Conservation (phyloP, 2,329 filamentous ascomycete species). For the Laburnicola sp. region DNA sequence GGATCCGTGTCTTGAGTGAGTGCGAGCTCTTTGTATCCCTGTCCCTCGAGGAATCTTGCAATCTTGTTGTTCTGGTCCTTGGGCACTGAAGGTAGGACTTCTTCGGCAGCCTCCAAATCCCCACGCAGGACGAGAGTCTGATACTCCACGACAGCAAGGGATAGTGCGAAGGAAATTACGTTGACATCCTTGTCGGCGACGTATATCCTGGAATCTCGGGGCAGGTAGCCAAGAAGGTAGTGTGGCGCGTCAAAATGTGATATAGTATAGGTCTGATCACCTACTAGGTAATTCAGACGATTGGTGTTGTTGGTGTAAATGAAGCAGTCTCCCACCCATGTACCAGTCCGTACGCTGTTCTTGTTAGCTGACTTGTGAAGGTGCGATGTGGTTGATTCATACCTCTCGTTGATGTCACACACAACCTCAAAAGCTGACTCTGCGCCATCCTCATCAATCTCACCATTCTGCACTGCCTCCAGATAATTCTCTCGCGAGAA, state of each 20-base stretch:
- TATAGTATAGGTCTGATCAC: slow-evolving; percentile 96
- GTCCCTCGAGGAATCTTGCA: slow-evolving; percentile 93
- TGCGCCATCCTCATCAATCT: slow-evolving; percentile 87
- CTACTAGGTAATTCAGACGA: slow-evolving; percentile 95
- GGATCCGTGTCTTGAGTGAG: too few species aligned
- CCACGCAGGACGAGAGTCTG: slow-evolving; percentile 93
- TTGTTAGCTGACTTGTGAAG: slow-evolving; percentile 15
- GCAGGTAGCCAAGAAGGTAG: slow-evolving; percentile 94
- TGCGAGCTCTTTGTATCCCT: slow-evolving; percentile 94
- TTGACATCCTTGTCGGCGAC: slow-evolving; percentile 93
- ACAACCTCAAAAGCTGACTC: slow-evolving; percentile 96
- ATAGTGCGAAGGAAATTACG: slow-evolving; percentile 87
- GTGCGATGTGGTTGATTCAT: slow-evolving; percentile 36
- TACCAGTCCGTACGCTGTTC: slow-evolving; percentile 79
- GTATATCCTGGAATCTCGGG: slow-evolving; percentile 93
- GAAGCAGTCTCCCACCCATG: slow-evolving; percentile 99
- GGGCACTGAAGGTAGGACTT: slow-evolving; percentile 81
- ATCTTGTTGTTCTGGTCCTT: slow-evolving; percentile 98
- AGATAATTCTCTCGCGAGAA: slow-evolving; percentile 89
- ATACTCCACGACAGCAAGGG: slow-evolving; percentile 91
- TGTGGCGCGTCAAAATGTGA: slow-evolving; percentile 95
- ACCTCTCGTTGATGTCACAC: slow-evolving; percentile 91
- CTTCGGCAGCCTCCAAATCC: slow-evolving; percentile 87
- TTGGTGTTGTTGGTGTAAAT: slow-evolving; percentile 98
- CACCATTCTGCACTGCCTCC: slow-evolving; percentile 77